These are phyloP conservation scores for Ambrosiella xylebori DNA, from an alignment of 2,329 filamentous ascomycete species.

Conservation along the genomic window DNA sequence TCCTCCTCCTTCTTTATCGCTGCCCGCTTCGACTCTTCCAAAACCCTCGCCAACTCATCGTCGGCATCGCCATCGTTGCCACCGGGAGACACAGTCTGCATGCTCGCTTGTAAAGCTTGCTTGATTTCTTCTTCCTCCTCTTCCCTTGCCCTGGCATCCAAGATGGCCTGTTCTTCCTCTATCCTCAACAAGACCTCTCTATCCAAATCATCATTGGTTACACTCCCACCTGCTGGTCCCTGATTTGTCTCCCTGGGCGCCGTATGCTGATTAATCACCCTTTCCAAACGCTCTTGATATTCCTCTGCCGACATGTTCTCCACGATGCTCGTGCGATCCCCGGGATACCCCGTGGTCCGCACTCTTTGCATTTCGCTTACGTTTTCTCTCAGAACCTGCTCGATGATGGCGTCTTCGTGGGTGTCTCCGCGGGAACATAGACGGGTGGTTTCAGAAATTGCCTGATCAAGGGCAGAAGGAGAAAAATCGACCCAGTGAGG, in stretches of 20 bases:
- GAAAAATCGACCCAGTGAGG: background rate
- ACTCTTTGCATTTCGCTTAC: background rate
- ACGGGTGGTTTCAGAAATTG: background rate
- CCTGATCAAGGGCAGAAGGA: background rate
- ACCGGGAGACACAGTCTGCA: background rate
- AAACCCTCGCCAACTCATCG: background rate
- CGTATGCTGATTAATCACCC: conserved; percentile 1
- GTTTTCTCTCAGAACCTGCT: conserved; percentile 4
- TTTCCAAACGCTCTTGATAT: conserved; percentile 1
- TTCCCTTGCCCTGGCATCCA: background rate
- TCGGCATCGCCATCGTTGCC: background rate
- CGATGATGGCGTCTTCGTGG: conserved; percentile 5
- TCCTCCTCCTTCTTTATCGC: background rate
- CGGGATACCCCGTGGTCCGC: background rate
- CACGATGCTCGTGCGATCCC: background rate
- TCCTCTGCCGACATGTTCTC: conserved; percentile 1
- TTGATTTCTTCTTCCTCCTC: background rate
- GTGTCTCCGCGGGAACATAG: conserved; percentile 1
- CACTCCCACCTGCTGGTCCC: background rate
- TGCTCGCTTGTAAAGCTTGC: background rate
- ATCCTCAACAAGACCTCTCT: background rate
- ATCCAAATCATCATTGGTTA: too few relatives aligned
- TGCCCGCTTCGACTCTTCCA: background rate
- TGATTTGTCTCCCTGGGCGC: background rate
- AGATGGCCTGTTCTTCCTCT: background rate